Evolutionary conservation across 2,329 filamentous ascomycete genomes (phyloP).

Genomic region (Penicillium verrucosum): DNA sequence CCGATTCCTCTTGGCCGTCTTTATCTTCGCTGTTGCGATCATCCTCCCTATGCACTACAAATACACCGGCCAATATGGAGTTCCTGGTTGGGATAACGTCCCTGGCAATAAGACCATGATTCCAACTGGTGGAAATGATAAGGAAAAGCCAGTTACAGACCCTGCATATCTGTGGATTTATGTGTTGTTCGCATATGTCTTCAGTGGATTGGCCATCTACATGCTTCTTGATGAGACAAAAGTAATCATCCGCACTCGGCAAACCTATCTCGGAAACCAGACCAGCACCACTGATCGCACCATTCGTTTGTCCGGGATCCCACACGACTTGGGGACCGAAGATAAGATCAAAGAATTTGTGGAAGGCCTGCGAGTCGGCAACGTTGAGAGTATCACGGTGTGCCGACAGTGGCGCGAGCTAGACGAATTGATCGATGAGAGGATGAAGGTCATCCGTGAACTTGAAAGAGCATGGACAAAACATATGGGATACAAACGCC

Average conservation of each 20-base stretch:
- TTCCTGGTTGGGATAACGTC: slow-evolving; percentile 36
- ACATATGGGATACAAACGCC: slow-evolving; percentile 60
- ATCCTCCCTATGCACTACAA: slow-evolving; percentile 81
- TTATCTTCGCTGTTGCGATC: slow-evolving; percentile 76
- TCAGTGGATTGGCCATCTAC: slow-evolving; percentile 77
- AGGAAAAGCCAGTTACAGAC: slow-evolving; percentile 35
- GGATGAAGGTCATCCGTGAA: slow-evolving; percentile 63
- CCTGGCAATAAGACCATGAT: slow-evolving; percentile 27
- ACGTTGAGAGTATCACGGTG: slow-evolving; percentile 80
- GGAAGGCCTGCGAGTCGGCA: slow-evolving; percentile 82
- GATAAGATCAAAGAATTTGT: slow-evolving; percentile 80
- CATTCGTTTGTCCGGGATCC: slow-evolving; percentile 86
- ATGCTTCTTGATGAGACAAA: slow-evolving; percentile 79
- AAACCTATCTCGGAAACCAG: slow-evolving; percentile 88
- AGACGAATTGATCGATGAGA: slow-evolving; percentile 68
- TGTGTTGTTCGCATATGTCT: slow-evolving; percentile 90
- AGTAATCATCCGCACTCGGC: slow-evolving; percentile 77
- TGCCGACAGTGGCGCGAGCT: slow-evolving; percentile 84
- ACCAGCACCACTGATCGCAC: slow-evolving; percentile 95
- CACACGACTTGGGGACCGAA: slow-evolving; percentile 72
- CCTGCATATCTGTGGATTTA: slow-evolving; percentile 82
- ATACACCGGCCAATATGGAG: slow-evolving; percentile 50
- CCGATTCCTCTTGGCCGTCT: slow-evolving; percentile 72
- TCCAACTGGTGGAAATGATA: slow-evolving; percentile 19
- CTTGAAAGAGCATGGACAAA: slow-evolving; percentile 83